phyloP scores from a whole-genome alignment of 331 rosid species.

The Malus hybrid region DNA sequence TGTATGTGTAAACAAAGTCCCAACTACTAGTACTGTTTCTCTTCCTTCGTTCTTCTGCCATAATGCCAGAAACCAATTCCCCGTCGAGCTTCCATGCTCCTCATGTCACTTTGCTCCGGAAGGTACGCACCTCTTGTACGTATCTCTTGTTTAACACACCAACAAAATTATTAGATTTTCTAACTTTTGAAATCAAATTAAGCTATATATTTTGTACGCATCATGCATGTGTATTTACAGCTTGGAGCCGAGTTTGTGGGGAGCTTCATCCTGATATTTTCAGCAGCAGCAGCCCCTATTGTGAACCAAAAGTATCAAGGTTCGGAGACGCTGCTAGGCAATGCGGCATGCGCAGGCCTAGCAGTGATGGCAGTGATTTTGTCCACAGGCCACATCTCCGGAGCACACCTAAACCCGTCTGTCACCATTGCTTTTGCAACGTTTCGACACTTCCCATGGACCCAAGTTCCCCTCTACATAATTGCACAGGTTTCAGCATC shows the following conservation, averaged over 20 bases:
- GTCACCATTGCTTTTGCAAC: conserved; percentile 60
- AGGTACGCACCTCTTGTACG: not conserved
- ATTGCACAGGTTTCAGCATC: conserved; percentile 52
- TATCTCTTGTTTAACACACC: not conserved
- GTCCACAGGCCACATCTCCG: conserved; percentile 72
- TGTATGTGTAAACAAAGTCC: too few species aligned
- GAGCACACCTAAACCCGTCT: conserved; percentile 73
- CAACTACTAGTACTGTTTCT: too few species aligned
- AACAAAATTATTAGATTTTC: not conserved
- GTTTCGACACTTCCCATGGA: conserved; percentile 62
- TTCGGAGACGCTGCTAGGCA: conserved; percentile 37
- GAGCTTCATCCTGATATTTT: conserved; percentile 49
- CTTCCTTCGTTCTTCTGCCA: too few species aligned
- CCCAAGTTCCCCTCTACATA: conserved; percentile 53
- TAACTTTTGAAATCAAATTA: not conserved
- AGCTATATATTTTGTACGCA: not conserved
- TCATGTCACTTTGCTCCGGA: not conserved
- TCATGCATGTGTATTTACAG: conserved; percentile 9
- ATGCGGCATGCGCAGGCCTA: conserved; percentile 44
- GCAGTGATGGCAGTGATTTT: conserved; percentile 55
- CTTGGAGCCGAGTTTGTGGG: conserved; percentile 63
- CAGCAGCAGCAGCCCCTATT: conserved; percentile 57
- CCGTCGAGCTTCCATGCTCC: too few species aligned
- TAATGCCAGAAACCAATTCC: too few species aligned
- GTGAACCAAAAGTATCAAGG: conserved; percentile 64